A percentile compares a stretch with the other conserved stretches of the same genome.
Conservation (phyloP, 75 land plant genomes). For the Sequoia sempervirens region DNA sequence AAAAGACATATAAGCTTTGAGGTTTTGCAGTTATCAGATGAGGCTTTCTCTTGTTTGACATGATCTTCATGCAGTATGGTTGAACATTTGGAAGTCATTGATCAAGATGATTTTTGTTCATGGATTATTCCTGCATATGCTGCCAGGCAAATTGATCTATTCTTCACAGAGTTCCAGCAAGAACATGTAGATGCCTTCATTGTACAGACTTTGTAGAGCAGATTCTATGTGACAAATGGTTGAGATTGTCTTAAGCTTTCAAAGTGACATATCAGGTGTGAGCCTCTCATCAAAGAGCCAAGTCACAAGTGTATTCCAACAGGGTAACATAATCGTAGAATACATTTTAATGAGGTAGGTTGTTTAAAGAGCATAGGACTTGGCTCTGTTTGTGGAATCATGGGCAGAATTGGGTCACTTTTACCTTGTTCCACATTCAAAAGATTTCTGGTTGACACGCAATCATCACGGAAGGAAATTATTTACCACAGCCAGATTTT, state of each 20-base stretch:
- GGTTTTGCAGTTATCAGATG: neutral
- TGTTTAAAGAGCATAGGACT: neutral
- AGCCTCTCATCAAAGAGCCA: neutral
- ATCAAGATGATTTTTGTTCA: neutral
- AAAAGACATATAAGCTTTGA: neutral
- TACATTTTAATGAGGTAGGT: neutral
- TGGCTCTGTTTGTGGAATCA: neutral
- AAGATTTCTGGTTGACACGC: neutral
- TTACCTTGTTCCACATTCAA: neutral
- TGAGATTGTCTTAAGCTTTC: neutral
- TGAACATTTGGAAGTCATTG: neutral
- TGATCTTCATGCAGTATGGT: neutral
- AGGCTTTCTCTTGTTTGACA: neutral
- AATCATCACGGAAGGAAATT: neutral
- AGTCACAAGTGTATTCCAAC: neutral
- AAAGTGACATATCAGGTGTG: neutral
- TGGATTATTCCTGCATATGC: neutral
- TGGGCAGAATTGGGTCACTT: neutral
- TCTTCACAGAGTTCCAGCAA: neutral
- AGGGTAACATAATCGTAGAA: neutral
- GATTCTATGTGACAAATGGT: neutral
- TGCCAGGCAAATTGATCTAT: neutral
- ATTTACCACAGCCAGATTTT: neutral
- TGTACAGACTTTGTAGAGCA: neutral
- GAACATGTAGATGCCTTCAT: neutral